These are phyloP conservation scores for Botrytis galanthina DNA, from an alignment of 2,329 filamentous ascomycete species.

Conservation along the genomic window DNA sequence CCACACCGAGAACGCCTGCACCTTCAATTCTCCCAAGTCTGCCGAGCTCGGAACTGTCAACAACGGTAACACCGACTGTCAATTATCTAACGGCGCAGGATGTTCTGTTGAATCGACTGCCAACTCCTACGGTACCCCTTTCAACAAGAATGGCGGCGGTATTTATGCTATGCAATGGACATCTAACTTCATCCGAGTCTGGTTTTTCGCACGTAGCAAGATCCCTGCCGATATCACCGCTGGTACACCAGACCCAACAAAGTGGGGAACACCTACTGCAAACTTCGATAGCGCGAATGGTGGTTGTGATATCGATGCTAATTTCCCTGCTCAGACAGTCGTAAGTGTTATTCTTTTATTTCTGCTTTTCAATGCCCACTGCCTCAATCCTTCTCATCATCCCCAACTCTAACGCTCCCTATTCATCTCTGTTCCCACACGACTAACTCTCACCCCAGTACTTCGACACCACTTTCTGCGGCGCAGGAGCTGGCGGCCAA, in stretches of 20 bases:
- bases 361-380: not conserved
- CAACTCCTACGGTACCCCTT: slow-evolving; percentile 37
- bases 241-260: slow-evolving; percentile 59
- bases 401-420: too few relatives aligned
- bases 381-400: too few relatives aligned
- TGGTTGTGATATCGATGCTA: slow-evolving; percentile 64
- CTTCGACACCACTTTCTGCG: slow-evolving; percentile 82
- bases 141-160: slow-evolving; percentile 39
- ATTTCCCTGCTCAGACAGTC: slow-evolving; percentile 72
- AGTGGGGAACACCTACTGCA: slow-evolving; percentile 67
- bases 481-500: slow-evolving; percentile 70
- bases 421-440: too few relatives aligned
- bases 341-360: slow-evolving; percentile 42
- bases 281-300: slow-evolving; percentile 51
- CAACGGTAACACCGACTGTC: slow-evolving; percentile 41
- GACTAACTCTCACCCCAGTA: slow-evolving; percentile 22
- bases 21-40: slow-evolving; percentile 25
- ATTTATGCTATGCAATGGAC: slow-evolving; percentile 62
- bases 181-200: slow-evolving; percentile 46
- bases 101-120: slow-evolving; percentile 37
- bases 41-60: slow-evolving; percentile 33
- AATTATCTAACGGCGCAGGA: slow-evolving; percentile 44
- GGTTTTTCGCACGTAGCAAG: slow-evolving; percentile 59
- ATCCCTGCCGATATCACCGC: slow-evolving; percentile 68
- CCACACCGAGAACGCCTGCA: slow-evolving; percentile 27